These are phyloP conservation scores for Beverwykella pulmonaria DNA, from an alignment of 495 filamentous ascomycete genomes.

Conservation along the genomic window DNA sequence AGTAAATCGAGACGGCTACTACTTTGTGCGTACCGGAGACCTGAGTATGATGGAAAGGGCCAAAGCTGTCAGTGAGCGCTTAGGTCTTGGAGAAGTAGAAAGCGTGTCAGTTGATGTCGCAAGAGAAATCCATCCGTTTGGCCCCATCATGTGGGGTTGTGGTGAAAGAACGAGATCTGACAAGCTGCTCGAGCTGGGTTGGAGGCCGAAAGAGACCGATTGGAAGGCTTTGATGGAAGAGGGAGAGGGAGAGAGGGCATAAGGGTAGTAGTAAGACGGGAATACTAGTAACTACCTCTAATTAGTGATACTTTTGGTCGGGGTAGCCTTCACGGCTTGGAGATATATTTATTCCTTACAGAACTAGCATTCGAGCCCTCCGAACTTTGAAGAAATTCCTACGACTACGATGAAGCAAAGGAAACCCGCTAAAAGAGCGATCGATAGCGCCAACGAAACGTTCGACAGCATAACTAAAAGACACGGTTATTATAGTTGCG, in stretches of 20 bases:
- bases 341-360: too few species aligned
- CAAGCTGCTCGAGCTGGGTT: conserved; percentile 33
- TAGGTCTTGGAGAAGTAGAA: conserved; percentile 38
- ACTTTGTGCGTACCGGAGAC: conserved; percentile 36
- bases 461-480: too few species aligned
- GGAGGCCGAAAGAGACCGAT: conserved; percentile 34
- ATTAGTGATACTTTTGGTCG: neutral
- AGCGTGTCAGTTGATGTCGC: conserved; percentile 29
- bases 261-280: conserved; percentile 29
- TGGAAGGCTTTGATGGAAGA: conserved; percentile 36
- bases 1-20: conserved; percentile 37
- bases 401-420: too few species aligned
- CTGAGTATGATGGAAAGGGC: conserved; percentile 37
- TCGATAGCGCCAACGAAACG: too few species aligned
- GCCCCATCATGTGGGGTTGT: conserved; percentile 35
- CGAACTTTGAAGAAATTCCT: too few species aligned
- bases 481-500: too few species aligned
- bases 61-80: conserved; percentile 36
- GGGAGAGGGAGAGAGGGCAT: conserved; percentile 31
- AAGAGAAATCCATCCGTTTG: conserved; percentile 35
- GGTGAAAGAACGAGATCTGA: conserved; percentile 34
- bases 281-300: conserved; percentile 29
- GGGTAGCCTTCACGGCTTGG: too few species aligned
- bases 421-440: too few species aligned
- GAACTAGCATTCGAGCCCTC: too few species aligned